These are phyloP conservation scores for Euphorbia corollata DNA, from an alignment of 441 rosid genomes.

Conservation along the genomic window DNA sequence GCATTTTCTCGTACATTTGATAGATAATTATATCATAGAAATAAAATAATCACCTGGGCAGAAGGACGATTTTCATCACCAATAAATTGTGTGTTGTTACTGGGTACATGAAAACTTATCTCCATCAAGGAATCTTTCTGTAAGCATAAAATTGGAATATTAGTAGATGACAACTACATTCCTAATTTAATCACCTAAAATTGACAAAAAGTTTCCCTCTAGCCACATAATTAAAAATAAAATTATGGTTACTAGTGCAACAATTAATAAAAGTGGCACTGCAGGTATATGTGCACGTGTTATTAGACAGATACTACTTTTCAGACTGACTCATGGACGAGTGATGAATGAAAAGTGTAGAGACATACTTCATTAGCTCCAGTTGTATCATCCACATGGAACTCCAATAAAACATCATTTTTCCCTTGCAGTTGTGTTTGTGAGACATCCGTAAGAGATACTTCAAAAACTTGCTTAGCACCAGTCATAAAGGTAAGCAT, in stretches of 20 bases:
- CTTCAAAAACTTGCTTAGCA: slow-evolving; percentile 91
- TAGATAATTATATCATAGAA: neutral
- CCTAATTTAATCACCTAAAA: neutral
- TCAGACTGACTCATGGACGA: neutral
- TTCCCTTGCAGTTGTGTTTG: slow-evolving; percentile 91
- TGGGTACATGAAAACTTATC: slow-evolving; percentile 87
- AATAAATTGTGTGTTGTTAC: slow-evolving; percentile 74
- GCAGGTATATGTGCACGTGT: neutral
- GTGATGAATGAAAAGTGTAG: neutral
- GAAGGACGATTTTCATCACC: slow-evolving; percentile 87
- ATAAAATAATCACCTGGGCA: slow-evolving; percentile 53
- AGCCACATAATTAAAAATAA: too few species aligned
- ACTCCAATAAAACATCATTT: slow-evolving; percentile 82
- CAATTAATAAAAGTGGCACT: neutral
- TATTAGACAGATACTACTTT: neutral
- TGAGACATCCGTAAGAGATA: slow-evolving; percentile 81
- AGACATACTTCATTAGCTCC: slow-evolving; percentile 86
- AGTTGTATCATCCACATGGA: slow-evolving; percentile 93
- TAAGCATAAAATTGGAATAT: slow-evolving; percentile 4
- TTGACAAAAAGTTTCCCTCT: too few species aligned
- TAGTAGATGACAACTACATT: neutral
- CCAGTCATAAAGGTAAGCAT: slow-evolving; percentile 75
- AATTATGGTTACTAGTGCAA: neutral
- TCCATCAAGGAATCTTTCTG: slow-evolving; percentile 98
- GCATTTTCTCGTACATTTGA: neutral